These are phyloP conservation scores for Verticillium zaregamsianum DNA, from an alignment of 2,329 filamentous ascomycete species.

Conservation along the genomic window DNA sequence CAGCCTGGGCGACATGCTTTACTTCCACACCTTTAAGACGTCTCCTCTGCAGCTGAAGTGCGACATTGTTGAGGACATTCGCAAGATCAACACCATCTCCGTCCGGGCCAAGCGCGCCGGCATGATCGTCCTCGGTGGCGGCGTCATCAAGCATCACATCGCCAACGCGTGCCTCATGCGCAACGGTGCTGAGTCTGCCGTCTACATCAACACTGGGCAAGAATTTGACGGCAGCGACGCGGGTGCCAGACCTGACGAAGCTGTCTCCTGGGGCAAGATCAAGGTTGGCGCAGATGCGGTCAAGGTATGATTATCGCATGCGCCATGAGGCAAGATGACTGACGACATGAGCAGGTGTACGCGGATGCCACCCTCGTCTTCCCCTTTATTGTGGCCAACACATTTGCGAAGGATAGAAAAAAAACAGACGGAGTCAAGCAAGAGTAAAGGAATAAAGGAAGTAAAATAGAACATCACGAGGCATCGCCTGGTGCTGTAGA, in stretches of 20 bases:
- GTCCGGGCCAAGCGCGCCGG: conserved; percentile 83
- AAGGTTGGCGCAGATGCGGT: conserved; percentile 83
- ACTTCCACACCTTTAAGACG: conserved; percentile 94
- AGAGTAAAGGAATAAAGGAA: not conserved
- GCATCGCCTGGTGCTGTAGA: not conserved
- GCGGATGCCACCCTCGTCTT: conserved; percentile 62
- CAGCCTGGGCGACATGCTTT: conserved; percentile 93
- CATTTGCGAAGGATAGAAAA: conserved; percentile 53
- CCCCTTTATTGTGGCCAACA: conserved; percentile 63
- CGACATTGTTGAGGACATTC: conserved; percentile 92
- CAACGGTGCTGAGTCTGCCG: conserved; percentile 93
- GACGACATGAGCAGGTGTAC: conserved; percentile 44
- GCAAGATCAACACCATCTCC: conserved; percentile 86
- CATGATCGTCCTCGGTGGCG: conserved; percentile 93
- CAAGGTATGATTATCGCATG: conserved; percentile 56
- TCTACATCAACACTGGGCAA: conserved; percentile 96
- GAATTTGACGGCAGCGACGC: conserved; percentile 98
- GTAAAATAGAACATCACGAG: not conserved
- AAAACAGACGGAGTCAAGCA: not conserved
- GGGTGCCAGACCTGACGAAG: conserved; percentile 90
- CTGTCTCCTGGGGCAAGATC: conserved; percentile 98
- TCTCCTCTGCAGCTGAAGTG: conserved; percentile 77
- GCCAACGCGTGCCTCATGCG: conserved; percentile 97
- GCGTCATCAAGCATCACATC: conserved; percentile 97
- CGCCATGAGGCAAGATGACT: not conserved